phyloP scores from a whole-genome alignment of 139 green algal species.

The Micractinium conductrix region DNA sequence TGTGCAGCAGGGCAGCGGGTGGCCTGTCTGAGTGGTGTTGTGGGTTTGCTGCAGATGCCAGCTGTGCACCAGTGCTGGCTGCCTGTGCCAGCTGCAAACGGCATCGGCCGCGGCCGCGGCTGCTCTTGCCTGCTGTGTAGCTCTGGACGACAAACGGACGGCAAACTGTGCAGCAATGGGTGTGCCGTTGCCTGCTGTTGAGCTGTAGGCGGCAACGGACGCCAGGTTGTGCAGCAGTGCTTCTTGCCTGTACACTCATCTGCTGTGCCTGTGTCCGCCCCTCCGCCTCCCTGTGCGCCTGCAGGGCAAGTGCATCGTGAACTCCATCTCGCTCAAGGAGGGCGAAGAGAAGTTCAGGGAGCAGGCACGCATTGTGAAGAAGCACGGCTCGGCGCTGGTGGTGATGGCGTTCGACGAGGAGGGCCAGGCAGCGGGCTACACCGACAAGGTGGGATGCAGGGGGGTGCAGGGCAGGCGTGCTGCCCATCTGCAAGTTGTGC shows the following conservation, averaged over 20 bases:
- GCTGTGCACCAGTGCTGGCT: too few species aligned
- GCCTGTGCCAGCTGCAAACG: too few species aligned
- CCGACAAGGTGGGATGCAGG: conserved; percentile 73
- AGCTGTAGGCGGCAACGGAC: too few species aligned
- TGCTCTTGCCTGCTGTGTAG: too few species aligned
- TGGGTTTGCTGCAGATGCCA: too few species aligned
- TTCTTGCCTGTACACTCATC: not conserved
- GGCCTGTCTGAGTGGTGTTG: too few species aligned
- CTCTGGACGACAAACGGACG: too few species aligned
- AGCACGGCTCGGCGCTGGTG: conserved; percentile 94
- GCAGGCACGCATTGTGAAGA: conserved; percentile 83
- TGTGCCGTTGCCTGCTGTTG: too few species aligned
- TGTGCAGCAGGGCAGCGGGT: too few species aligned
- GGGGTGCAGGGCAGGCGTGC: not conserved
- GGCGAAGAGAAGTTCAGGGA: conserved; percentile 93
- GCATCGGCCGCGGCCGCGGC: too few species aligned
- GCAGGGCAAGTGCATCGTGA: conserved; percentile 98
- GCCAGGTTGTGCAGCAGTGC: too few species aligned
- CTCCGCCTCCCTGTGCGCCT: not conserved
- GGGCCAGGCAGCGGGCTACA: conserved; percentile 77
- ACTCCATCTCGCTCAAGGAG: conserved; percentile 98
- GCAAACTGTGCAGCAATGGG: too few species aligned
- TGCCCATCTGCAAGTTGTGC: not conserved
- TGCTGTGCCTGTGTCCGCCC: not conserved
- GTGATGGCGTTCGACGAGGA: conserved; percentile 99